Conservation (phyloP, 805 yeast genomes). For the Kurtzmaniella fragi region DNA sequence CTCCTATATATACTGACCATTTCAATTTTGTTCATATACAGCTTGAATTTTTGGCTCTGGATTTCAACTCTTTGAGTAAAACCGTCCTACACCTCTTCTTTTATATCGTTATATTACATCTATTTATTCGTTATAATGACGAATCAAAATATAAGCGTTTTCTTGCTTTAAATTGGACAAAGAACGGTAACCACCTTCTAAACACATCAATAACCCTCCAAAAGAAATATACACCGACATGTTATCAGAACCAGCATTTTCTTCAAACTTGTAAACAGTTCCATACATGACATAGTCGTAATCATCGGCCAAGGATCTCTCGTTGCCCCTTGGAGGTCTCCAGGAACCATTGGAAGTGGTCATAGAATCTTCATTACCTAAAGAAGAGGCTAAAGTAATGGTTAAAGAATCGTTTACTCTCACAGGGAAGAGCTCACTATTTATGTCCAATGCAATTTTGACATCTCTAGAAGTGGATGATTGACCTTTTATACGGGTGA, state of each 20-base stretch:
- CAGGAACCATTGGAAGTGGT: conserved; percentile 57
- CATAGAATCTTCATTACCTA: conserved; percentile 45
- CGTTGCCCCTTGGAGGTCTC: conserved; percentile 82
- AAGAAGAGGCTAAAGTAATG: conserved; percentile 75
- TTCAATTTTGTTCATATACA: too few relatives aligned
- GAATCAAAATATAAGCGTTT: conserved; percentile 82
- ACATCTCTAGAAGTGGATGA: conserved; percentile 79
- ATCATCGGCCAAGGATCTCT: conserved; percentile 87
- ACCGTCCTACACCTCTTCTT: background rate
- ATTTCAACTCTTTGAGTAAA: too few relatives aligned
- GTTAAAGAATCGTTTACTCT: conserved; percentile 72
- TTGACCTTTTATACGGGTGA: conserved; percentile 80
- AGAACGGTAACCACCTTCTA: conserved; percentile 92
- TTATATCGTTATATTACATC: conserved; percentile 1
- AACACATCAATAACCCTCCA: conserved; percentile 89
- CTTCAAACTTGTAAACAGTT: conserved; percentile 94
- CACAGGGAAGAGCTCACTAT: conserved; percentile 89
- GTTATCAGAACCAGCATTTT: conserved; percentile 56
- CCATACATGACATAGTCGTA: conserved; percentile 98
- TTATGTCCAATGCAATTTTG: conserved; percentile 81
- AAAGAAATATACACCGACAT: conserved; percentile 91
- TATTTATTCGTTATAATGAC: conserved; percentile 48
- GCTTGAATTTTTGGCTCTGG: too few relatives aligned
- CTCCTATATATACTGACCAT: too few relatives aligned
- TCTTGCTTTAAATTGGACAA: conserved; percentile 89